Conservation (phyloP, 2,329 filamentous ascomycete species). For the Aspergillus sp. region DNA sequence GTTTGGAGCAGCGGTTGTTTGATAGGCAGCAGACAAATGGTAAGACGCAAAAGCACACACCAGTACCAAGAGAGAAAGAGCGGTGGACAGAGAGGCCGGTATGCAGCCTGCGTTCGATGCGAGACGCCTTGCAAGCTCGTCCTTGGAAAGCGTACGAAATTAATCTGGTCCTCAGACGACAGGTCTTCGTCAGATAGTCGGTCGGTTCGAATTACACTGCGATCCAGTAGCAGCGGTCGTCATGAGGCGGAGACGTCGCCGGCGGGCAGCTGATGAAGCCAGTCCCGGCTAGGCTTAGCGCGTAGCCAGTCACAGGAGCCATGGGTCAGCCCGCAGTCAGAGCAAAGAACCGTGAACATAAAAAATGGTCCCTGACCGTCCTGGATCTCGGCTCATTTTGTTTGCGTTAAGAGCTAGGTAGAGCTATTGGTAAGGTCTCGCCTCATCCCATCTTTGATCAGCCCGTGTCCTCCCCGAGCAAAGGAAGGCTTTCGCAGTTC, state of each 20-base stretch:
- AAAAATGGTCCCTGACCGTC: conserved; percentile 2
- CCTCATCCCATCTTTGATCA: not conserved
- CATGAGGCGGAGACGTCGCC: conserved; percentile 26
- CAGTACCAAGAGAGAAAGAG: conserved; percentile 27
- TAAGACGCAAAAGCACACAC: conserved; percentile 22
- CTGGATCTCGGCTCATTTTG: conserved; percentile 6
- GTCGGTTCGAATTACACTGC: conserved; percentile 18
- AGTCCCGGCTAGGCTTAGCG: conserved; percentile 32
- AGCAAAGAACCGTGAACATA: conserved; percentile 5
- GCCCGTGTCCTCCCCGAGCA: not conserved
- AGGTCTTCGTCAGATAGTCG: conserved; percentile 17
- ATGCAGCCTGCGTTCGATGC: not conserved
- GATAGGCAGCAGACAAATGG: conserved; percentile 21
- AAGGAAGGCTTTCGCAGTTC: not conserved
- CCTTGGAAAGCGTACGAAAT: conserved; percentile 10
- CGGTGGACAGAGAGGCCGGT: conserved; percentile 23
- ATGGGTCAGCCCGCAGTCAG: not conserved
- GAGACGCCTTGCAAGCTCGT: conserved; percentile 13
- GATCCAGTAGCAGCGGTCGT: conserved; percentile 24
- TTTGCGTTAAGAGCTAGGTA: conserved; percentile 1
- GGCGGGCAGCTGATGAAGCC: conserved; percentile 30
- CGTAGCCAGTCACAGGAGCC: conserved; percentile 34
- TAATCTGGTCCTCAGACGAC: not conserved
- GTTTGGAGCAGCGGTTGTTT: conserved; percentile 22
- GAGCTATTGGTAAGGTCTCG: not conserved